phyloP scores from a whole-genome alignment of 306 rosid genomes.

The Cucurbita argyrosperma region DNA sequence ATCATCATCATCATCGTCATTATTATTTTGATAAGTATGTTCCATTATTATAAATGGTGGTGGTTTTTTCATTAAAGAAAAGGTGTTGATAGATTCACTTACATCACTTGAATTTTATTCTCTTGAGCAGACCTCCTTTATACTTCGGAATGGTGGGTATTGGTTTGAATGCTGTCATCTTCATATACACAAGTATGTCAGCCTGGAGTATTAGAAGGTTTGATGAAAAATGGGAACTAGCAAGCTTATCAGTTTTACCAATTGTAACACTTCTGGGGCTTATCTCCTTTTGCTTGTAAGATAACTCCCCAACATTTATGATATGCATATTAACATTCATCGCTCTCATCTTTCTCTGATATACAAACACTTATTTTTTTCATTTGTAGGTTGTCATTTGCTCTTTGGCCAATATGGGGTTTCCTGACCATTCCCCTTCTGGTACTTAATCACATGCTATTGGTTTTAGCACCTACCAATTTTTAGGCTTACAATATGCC shows the following conservation, averaged over 20 bases:
- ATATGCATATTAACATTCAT: not conserved
- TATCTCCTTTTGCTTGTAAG: constrained; percentile 88
- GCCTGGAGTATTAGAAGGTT: constrained; percentile 69
- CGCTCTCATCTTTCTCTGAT: constrained; percentile 18
- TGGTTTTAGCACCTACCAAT: not conserved
- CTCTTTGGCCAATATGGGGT: constrained; percentile 95
- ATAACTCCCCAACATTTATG: constrained; percentile 3
- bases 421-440: constrained; percentile 89
- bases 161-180: constrained; percentile 50
- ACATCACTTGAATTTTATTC: constrained; percentile 15
- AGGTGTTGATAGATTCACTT: not conserved
- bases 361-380: not conserved
- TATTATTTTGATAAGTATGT: no score
- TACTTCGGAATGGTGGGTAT: constrained; percentile 83
- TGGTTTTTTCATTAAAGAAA: not conserved
- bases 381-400: constrained; percentile 55
- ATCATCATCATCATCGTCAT: not conserved
- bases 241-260: constrained; percentile 65
- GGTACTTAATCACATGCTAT: constrained; percentile 28
- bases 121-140: constrained; percentile 65
- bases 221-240: constrained; percentile 79
- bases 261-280: constrained; percentile 59
- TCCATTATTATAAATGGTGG: not conserved
- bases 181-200: constrained; percentile 60
- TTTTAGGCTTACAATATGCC: not conserved